Evolutionary conservation across 2,329 filamentous ascomycete species (phyloP), one percentile per base, ranked within the genome.

Genomic region (Fusarium liriodendri): DNA sequence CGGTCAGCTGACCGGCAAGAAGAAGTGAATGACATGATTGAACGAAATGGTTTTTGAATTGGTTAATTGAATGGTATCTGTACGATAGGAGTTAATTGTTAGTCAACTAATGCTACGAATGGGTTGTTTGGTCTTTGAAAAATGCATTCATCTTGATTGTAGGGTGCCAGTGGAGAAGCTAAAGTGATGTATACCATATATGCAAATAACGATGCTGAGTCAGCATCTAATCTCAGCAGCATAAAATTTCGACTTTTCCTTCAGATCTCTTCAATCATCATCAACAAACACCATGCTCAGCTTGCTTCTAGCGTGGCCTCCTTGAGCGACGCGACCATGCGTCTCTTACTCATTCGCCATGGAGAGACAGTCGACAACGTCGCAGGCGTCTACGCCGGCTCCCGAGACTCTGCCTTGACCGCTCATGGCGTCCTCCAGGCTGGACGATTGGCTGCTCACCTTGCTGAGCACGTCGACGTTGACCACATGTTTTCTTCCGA

Each of bases 281-380:
- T 59, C 60, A 69, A 61, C 66, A 71, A 42, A 45, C 64, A 77
- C 70, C 63, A 78, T 78, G 76, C 57, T 58, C 66, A 74, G 71
- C 72, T 71, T 62, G 60, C 69, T 67, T 65, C 69, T 62, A 67
- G 69, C 66, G 38, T 71, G 63, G 62, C 72, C 70, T 60, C 55
- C 62, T 33, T 76, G 59, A 77, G 72, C 64, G 50, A 76, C 70
- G 69, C 54, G 29, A 74, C 62, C 82, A 84, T 84, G 82, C 82
- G 79, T 69, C 74, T 98, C 64, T 91, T 95, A 78, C 88, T 98
- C 77, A 90, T 97, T 78, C 92, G 95, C 66, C 95, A 98, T 86
- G 95, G 92, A 79, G 95, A 98, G 85, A 96, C 94, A 18, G 93
- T 97, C 74, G 94, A 98, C 84, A 98, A 98, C 82, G 92, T 97